Percentiles rank a stretch among this genome's conserved stretches.
Conservation (phyloP, 2,329 filamentous ascomycete species). For the Diaporthe humulicola region DNA sequence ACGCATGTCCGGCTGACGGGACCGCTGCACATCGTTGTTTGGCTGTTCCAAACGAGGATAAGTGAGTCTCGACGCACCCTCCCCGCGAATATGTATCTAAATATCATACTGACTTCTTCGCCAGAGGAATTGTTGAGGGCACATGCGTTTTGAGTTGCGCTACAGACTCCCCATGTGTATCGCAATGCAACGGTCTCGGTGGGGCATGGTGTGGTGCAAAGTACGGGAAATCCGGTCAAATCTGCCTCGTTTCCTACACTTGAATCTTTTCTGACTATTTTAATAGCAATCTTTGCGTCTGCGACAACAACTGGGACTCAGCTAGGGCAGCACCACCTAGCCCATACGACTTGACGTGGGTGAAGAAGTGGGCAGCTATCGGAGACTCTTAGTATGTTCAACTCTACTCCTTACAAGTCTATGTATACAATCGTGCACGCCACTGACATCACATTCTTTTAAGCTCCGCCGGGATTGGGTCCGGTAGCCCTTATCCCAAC, state of each 20-base stretch:
- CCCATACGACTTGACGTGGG: constrained; percentile 3
- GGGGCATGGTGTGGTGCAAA: constrained; percentile 4
- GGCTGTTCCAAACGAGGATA: background rate
- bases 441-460: background rate
- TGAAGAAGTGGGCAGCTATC: constrained; percentile 18
- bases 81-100: background rate
- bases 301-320: constrained; percentile 6
- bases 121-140: constrained; percentile 11
- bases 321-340: background rate
- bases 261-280: background rate
- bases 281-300: constrained; percentile 2
- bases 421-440: background rate
- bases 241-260: background rate
- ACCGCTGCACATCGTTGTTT: constrained; percentile 11
- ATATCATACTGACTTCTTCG: background rate
- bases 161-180: background rate
- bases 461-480: constrained; percentile 7
- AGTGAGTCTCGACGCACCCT: background rate
- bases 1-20: constrained; percentile 13
- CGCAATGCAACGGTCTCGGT: constrained; percentile 1
- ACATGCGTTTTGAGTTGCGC: constrained; percentile 4
- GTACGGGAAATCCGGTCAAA: background rate
- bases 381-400: constrained; percentile 23
- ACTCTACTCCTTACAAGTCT: background rate
- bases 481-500: constrained; percentile 1